phyloP scores from a whole-genome alignment of 495 filamentous ascomycete species.

The Penicillium robsamsonii region DNA sequence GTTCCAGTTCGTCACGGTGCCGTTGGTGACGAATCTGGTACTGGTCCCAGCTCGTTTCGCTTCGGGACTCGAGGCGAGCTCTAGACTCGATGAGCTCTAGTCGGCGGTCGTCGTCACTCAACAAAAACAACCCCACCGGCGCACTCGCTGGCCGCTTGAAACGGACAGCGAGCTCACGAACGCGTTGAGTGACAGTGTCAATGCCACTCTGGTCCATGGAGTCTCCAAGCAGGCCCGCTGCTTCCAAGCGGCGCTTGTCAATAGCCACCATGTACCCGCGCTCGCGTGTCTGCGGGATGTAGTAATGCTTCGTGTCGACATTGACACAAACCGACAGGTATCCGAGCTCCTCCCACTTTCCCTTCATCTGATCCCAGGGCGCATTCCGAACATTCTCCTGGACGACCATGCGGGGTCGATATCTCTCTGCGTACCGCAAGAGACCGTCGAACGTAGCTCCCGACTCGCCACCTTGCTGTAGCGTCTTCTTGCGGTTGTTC shows the following conservation, averaged over 20 bases:
- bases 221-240: slow-evolving; percentile 13
- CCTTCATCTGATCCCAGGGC: slow-evolving; percentile 58
- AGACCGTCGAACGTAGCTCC: slow-evolving; percentile 66
- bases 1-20: slow-evolving; percentile 41
- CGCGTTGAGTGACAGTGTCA: slow-evolving; percentile 1
- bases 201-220: slow-evolving; percentile 31
- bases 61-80: slow-evolving; percentile 17
- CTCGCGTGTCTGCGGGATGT: slow-evolving; percentile 74
- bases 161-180: slow-evolving; percentile 28
- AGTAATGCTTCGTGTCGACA: slow-evolving; percentile 73
- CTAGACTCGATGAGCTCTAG: slow-evolving; percentile 50
- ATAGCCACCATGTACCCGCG: slow-evolving; percentile 72
- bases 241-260: slow-evolving; percentile 37
- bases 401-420: slow-evolving; percentile 63
- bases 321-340: slow-evolving; percentile 50
- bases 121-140: slow-evolving; percentile 61
- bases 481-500: slow-evolving; percentile 36
- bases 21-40: slow-evolving; percentile 56
- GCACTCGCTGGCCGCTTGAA: slow-evolving; percentile 61
- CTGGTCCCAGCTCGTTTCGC: slow-evolving; percentile 50
- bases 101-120: slow-evolving; percentile 55
- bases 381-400: slow-evolving; percentile 70
- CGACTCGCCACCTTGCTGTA: slow-evolving; percentile 63
- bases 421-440: slow-evolving; percentile 52
- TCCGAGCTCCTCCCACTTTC: slow-evolving; percentile 48